Percentiles rank a stretch among this genome's conserved stretches.
Evolutionary conservation across 2,329 filamentous ascomycete genomes (phyloP).

Genomic region (Cladophialophora immunda): DNA sequence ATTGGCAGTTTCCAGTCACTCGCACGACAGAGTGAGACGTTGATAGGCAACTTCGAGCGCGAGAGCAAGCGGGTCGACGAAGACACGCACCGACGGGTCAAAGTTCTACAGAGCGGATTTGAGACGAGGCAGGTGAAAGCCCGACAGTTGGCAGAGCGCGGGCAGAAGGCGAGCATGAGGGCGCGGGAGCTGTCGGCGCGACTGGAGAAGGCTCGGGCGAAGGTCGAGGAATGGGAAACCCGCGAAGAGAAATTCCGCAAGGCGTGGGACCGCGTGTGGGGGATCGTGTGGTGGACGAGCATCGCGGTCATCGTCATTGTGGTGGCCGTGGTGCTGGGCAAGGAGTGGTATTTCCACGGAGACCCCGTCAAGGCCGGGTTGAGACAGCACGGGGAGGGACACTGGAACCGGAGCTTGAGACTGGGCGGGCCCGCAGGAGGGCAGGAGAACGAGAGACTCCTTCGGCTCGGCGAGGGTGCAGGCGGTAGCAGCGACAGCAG

Average conservation of each 20-base stretch:
- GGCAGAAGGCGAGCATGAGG: constrained; percentile 47
- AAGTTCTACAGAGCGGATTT: constrained; percentile 48
- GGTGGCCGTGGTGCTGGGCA: constrained; percentile 25
- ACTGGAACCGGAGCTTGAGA: constrained; percentile 28
- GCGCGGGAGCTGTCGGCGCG: constrained; percentile 50
- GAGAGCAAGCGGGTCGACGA: constrained; percentile 48
- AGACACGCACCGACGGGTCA: constrained; percentile 50
- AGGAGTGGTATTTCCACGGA: constrained; percentile 32
- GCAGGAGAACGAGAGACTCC: constrained; percentile 8
- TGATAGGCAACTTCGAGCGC: constrained; percentile 51
- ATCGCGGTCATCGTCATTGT: constrained; percentile 28
- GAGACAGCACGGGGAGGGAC: constrained; percentile 22
- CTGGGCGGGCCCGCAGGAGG: constrained; percentile 22
- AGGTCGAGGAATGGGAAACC: constrained; percentile 54
- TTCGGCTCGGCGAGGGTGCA: neutral
- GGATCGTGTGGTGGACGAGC: constrained; percentile 26
- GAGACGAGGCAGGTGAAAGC: constrained; percentile 49
- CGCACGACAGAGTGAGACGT: constrained; percentile 46
- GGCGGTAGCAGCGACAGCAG: neutral
- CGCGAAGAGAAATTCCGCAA: constrained; percentile 48
- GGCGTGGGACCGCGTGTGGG: constrained; percentile 32
- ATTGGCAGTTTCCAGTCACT: constrained; percentile 54
- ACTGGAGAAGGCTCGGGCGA: constrained; percentile 49
- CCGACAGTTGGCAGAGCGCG: constrained; percentile 49
- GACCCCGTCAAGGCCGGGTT: constrained; percentile 29